phyloP scores from a whole-genome alignment of 805 yeast genomes.

The Schwanniomyces pseudopolymorphus region DNA sequence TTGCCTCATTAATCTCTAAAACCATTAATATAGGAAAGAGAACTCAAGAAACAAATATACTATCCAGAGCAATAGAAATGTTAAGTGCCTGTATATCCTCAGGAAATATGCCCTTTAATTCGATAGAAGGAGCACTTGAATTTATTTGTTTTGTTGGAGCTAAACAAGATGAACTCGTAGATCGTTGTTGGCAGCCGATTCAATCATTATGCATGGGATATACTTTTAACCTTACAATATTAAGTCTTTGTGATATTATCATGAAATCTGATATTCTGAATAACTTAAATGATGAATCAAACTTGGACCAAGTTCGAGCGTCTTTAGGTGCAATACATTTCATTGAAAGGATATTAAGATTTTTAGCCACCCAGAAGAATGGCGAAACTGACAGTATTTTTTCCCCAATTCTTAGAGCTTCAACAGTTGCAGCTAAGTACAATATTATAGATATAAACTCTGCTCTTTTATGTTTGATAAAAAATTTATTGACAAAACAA shows the following conservation, averaged over 20 bases:
- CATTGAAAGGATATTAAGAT: slow-evolving; percentile 28
- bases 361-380: slow-evolving; percentile 21
- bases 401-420: slow-evolving; percentile 30
- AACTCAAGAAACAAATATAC: slow-evolving; percentile 37
- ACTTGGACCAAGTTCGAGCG: slow-evolving; percentile 4
- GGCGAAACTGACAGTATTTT: slow-evolving; percentile 15
- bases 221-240: slow-evolving; percentile 25
- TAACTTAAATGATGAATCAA: not conserved
- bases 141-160: slow-evolving; percentile 47
- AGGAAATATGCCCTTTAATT: slow-evolving; percentile 45
- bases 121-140: slow-evolving; percentile 37
- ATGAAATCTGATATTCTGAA: slow-evolving; percentile 1
- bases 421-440: slow-evolving; percentile 27
- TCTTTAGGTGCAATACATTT: slow-evolving; percentile 41
- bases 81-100: slow-evolving; percentile 44
- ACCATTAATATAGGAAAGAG: slow-evolving; percentile 37
- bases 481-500: slow-evolving; percentile 35
- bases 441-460: slow-evolving; percentile 39
- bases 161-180: slow-evolving; percentile 32
- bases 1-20: slow-evolving; percentile 27
- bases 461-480: slow-evolving; percentile 40
- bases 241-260: slow-evolving; percentile 16
- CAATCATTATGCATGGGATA: slow-evolving; percentile 37
- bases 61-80: slow-evolving; percentile 39
- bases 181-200: slow-evolving; percentile 38